Evolutionary conservation across 257 asterid genomes (phyloP).

Genomic region (Primulina eburnea): DNA sequence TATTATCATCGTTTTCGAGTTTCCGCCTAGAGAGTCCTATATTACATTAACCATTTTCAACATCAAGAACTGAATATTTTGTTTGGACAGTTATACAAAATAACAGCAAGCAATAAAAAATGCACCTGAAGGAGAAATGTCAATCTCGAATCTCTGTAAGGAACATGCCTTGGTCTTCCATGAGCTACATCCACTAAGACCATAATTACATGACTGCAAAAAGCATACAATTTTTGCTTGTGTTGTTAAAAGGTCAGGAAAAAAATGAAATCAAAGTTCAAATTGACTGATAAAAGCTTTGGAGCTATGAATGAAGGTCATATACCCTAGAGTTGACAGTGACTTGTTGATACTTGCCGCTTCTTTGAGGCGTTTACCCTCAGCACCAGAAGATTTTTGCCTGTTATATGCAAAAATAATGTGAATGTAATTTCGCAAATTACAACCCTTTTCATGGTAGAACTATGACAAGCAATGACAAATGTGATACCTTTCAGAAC

Average conservation of each 20-base stretch:
- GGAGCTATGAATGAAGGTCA: constrained; percentile 14
- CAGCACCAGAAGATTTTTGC: constrained; percentile 97
- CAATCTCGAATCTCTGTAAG: constrained; percentile 92
- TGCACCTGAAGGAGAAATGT: constrained; percentile 96
- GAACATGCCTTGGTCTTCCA: constrained; percentile 85
- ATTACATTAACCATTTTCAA: constrained; percentile 25
- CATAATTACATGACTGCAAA: constrained; percentile 90
- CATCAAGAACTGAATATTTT: neutral
- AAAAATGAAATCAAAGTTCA: constrained; percentile 1
- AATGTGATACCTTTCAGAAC: constrained; percentile 79
- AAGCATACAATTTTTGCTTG: constrained; percentile 19
- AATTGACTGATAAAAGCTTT: constrained; percentile 13
- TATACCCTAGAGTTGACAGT: constrained; percentile 85
- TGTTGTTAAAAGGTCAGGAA: constrained; percentile 16
- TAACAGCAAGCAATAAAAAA: constrained; percentile 11
- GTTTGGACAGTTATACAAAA: neutral
- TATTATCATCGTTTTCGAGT: constrained; percentile 95
- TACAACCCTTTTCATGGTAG: constrained; percentile 3
- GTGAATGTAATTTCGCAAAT: constrained; percentile 7
- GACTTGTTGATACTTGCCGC: constrained; percentile 93
- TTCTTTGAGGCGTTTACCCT: constrained; percentile 96
- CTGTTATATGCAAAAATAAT: constrained; percentile 40
- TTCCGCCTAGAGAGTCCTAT: constrained; percentile 98
- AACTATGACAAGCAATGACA: constrained; percentile 10
- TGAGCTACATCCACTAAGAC: constrained; percentile 91